Base-by-base conservation (phyloP, 345 rosid species). In the Syzygium aromaticum region DNA sequence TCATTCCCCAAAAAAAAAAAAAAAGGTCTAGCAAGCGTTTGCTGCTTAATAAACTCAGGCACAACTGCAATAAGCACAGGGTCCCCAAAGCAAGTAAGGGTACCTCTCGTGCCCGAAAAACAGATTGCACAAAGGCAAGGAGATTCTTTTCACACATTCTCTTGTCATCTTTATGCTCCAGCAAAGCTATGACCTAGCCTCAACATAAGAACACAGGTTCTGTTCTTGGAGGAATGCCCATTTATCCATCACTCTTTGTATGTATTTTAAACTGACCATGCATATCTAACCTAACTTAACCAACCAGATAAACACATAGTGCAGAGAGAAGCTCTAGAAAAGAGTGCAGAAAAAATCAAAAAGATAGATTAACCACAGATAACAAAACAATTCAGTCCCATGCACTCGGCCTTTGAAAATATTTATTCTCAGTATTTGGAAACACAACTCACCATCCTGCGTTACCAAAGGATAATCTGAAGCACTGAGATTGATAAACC, bases 401-500 rank as follows among this genome's bases (percentile, higher is more conserved):
- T 1, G 15, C 4, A 3, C 82, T 33, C 82, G 10, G 82, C 13
- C 0, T 38, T 73, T 73, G 82, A 49, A 73, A 40, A 73, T 73
- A 38, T 73, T 19, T 73, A 38, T 40, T 61, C 13, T 38, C 25
- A 38, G 82, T 38, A 38, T 27, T 33, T 73, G 38, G 49, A 73
- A 73, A 73, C 82, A 27, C 49, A 56, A 94, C 98, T 91, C 89
- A 97, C 99, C 99, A 87, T 97, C 98, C 94, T 94, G 98, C 61
- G 98, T 96, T 78, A 96, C 93, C 84, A 97, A 98, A 87, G 98
- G 98, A 92, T 97, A 96, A 86, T 97, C 99, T 2, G 98, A 96
- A 80, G 99, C 98, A 19, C 98, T 97, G 89, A 96, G 97, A 88
- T 97, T 97, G 56, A 97, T 91, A 92, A 97, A 97, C 98, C 98